Conservation (phyloP, 2,329 filamentous ascomycete genomes). For the Claviceps digitariae region DNA sequence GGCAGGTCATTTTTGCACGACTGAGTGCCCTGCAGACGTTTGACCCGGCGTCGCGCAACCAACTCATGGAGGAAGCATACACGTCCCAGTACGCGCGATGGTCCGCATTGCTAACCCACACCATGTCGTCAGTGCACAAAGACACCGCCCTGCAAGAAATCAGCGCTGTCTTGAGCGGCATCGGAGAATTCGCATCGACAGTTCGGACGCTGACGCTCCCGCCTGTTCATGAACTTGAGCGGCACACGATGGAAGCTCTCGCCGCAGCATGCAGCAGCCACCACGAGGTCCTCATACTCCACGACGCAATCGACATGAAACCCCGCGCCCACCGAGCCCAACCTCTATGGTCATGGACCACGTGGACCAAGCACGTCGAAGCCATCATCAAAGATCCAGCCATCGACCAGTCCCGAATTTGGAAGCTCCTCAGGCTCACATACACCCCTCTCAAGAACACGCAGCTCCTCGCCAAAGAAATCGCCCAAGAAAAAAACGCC, state of each 20-base stretch:
- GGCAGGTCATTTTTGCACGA: constrained; percentile 11
- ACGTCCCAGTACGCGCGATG: constrained; percentile 9
- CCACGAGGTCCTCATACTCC: constrained; percentile 13
- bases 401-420: constrained; percentile 12
- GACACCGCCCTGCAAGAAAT: constrained; percentile 7
- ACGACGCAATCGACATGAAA: constrained; percentile 8
- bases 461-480: constrained; percentile 2
- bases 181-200: constrained; percentile 8
- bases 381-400: constrained; percentile 19
- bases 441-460: not conserved
- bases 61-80: constrained; percentile 6
- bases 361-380: constrained; percentile 20
- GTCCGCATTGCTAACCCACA: constrained; percentile 7
- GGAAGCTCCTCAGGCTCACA: constrained; percentile 15
- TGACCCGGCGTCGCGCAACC: not conserved
- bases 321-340: constrained; percentile 1
- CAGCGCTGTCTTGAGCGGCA: constrained; percentile 6
- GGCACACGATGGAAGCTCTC: constrained; percentile 7
- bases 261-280: constrained; percentile 13
- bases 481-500: constrained; percentile 6
- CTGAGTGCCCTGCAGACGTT: constrained; percentile 6
- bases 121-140: constrained; percentile 1
- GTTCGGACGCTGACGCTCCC: constrained; percentile 3
- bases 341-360: constrained; percentile 17
- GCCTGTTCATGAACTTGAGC: constrained; percentile 2